These are phyloP conservation scores for Solanum aculeatissimum DNA, from an alignment of 305 asterid genomes.

Conservation along the genomic window DNA sequence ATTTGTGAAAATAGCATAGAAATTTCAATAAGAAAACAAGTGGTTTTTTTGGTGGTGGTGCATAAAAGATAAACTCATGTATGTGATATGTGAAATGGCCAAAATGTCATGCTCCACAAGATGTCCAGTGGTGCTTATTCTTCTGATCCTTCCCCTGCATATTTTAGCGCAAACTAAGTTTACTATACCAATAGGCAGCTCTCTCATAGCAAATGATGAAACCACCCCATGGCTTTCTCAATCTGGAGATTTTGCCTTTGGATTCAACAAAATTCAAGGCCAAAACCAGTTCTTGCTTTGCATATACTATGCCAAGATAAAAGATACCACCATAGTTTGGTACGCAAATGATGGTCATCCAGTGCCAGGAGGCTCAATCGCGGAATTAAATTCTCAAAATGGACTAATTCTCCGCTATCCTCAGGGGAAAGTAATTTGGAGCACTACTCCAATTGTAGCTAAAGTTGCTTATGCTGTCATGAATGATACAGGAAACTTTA, in stretches of 20 bases:
- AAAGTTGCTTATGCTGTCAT: slow-evolving; percentile 9
- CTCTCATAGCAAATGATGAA: slow-evolving; percentile 8
- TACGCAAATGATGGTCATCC: slow-evolving; percentile 3
- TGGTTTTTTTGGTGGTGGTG: background rate
- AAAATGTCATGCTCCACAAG: background rate
- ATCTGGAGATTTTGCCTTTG: slow-evolving; percentile 24
- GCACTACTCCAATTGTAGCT: background rate
- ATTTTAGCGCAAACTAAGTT: slow-evolving; percentile 14
- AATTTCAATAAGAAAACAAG: no score
- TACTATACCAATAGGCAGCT: background rate
- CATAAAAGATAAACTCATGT: background rate
- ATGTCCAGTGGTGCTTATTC: background rate
- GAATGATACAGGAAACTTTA: slow-evolving; percentile 28
- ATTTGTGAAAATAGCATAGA: no score
- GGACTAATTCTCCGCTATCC: slow-evolving; percentile 20
- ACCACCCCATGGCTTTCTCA: slow-evolving; percentile 23
- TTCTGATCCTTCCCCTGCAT: background rate
- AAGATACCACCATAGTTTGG: slow-evolving; percentile 24
- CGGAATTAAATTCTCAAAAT: background rate
- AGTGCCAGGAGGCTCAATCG: slow-evolving; percentile 6
- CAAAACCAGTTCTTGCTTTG: slow-evolving; percentile 20
- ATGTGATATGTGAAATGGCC: slow-evolving; percentile 1
- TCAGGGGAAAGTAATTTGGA: slow-evolving; percentile 8
- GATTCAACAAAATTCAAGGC: slow-evolving; percentile 14
- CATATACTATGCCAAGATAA: slow-evolving; percentile 23